These are phyloP conservation scores for Microthyrium microscopicum DNA, from an alignment of 2,329 filamentous ascomycete species.

Conservation along the genomic window DNA sequence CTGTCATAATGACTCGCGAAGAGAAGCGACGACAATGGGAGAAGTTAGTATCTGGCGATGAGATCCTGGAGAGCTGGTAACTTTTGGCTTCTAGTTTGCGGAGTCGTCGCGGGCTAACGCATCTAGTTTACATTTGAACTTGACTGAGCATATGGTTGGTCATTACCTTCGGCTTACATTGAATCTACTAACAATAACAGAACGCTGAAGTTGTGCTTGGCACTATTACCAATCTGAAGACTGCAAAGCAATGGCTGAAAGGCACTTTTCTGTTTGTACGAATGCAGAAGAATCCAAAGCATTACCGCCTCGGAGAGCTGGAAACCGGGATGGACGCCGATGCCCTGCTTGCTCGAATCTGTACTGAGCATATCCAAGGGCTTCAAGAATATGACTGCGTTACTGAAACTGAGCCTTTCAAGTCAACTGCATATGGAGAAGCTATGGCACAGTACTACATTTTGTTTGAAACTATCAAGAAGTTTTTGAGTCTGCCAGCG, in stretches of 20 bases:
- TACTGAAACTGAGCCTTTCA: slow-evolving; percentile 29
- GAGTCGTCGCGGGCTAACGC: slow-evolving; percentile 1
- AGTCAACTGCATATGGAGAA: slow-evolving; percentile 54
- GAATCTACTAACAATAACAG: slow-evolving; percentile 8
- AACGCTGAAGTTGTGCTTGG: slow-evolving; percentile 71
- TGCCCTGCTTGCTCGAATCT: slow-evolving; percentile 51
- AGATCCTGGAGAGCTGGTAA: slow-evolving; percentile 55
- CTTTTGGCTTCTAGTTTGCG: slow-evolving; percentile 2
- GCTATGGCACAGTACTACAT: slow-evolving; percentile 76
- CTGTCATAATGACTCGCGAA: slow-evolving; percentile 63
- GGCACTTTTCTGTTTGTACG: slow-evolving; percentile 68
- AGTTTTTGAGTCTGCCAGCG: slow-evolving; percentile 44
- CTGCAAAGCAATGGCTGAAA: slow-evolving; percentile 57
- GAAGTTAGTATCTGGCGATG: slow-evolving; percentile 54
- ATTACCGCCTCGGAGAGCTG: slow-evolving; percentile 50
- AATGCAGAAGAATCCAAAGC: slow-evolving; percentile 49
- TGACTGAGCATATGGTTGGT: slow-evolving; percentile 54
- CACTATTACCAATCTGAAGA: slow-evolving; percentile 46
- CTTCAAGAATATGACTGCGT: slow-evolving; percentile 46
- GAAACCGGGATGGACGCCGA: slow-evolving; percentile 33
- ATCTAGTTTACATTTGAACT: slow-evolving; percentile 50
- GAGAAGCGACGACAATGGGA: slow-evolving; percentile 51
- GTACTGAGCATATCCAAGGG: slow-evolving; percentile 48
- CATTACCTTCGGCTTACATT: background rate
- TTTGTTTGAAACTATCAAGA: slow-evolving; percentile 63